Evolutionary conservation across 345 rosid species (phyloP), one percentile per base, ranked within the genome.

Genomic region (Raphanus raphanistrum): DNA sequence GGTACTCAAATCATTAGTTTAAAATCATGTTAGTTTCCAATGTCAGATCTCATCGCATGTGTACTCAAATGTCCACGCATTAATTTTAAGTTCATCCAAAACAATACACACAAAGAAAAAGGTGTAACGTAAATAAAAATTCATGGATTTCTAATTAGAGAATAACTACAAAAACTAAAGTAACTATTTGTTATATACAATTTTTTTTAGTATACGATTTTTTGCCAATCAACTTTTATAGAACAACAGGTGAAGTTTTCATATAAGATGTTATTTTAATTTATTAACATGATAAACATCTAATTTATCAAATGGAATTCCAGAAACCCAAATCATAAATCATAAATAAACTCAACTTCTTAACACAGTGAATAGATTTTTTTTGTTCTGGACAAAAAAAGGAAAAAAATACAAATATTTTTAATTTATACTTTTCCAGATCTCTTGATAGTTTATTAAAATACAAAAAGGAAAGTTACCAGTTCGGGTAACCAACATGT

Each of bases 41-140:
- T n/a, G 68, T 32, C 35, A 68, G 79, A 75, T 75, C 79, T 68
- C 55, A 66, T 74, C 65, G 64, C 65, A 54, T 55, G 2, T 6
- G 41, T 48, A 63, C 50, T 25, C 58, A 66, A 55, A 59, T 59
- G 50, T 21, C 21, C 32, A 45, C 50, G 29, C 62, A 75, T 68
- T 68, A 45, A 68, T 3, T 68, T 12, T 5, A 15, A 55, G 5
- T 43, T 57, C 43, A 74, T 55, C 65, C 25, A 55, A 3, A 15
- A 52, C 25, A 52, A 50, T 50, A n/a, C 21, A n/a, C 55, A 45
- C 54, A 45, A 10, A 41, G 48, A 21, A 55, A 17, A 17, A 2
- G 27, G 59, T 54, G 21, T 21, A 21, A 21, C 21, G 21, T 21
- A 21, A 2, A 55, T 21, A 55, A 16, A 9, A 52, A 17, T 21